Base-by-base conservation (phyloP, 257 asterid species). In the Gardenia jasminoides region DNA sequence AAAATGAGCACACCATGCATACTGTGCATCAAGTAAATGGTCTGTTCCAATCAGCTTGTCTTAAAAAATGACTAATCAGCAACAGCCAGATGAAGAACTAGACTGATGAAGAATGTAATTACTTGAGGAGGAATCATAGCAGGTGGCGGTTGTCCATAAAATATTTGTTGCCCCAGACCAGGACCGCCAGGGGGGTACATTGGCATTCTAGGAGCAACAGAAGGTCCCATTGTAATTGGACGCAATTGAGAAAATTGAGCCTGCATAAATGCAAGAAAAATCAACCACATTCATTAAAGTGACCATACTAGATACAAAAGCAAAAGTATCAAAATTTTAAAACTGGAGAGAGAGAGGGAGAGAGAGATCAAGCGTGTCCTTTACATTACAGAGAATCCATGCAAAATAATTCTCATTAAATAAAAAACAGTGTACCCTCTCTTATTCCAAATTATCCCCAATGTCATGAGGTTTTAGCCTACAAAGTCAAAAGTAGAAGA, bases 231-330 rank as follows among this genome's bases (percentile, higher is more conserved):
- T 17, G 96, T 64, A 82, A 94, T 84, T 46, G 98, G 97, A 70
- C 97, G 91, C 87, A 90, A 82, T 82, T 94, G 98, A 80, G 98
- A 84, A 89, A 94, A 94, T 73, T 94, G 97, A 81, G 94, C 97
- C 98, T 94, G 85, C 44, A 79, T 69, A 67, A 66, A 30, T 67
- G 33, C 82, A 72, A 76, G 66, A 33, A 17, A 78, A 59, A 68
- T 76, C 52, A 72, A 73, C 67, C 43, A 36, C 64, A 33, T 64
- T 28, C 79, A 48, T 43, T 12, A 7, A 47, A 46, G 7, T 66
- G 43, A 13, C 28, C 33, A 11, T 10, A 44, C 9, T 31, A 67
- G 15, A 3, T 69, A 41, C 30, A 46, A 8, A 46, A 46, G 36
- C 66, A 79, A 17, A 56, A 56, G 16, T 43, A 50, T 1, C 10